Conservation (phyloP, 306 rosid species). For the Acmispon strigosus region DNA sequence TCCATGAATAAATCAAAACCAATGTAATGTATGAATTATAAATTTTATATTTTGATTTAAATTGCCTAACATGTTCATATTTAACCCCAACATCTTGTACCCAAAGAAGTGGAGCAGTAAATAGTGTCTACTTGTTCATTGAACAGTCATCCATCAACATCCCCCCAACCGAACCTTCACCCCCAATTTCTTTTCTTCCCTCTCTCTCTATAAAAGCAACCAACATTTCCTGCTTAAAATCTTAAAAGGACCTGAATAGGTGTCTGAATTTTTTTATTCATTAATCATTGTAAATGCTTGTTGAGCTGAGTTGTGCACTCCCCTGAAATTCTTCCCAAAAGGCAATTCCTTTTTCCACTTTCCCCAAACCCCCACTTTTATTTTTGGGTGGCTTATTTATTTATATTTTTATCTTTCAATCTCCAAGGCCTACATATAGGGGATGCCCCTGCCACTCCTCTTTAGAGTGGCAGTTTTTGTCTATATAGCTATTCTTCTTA, state of each 20-base stretch:
- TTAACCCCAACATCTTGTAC: conserved; percentile 21
- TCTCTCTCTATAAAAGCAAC: conserved; percentile 12
- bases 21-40: too few species aligned
- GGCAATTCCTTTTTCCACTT: conserved; percentile 16
- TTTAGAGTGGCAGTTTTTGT: conserved; percentile 55
- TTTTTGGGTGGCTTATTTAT: background rate
- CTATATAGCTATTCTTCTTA: conserved; percentile 19
- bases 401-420: background rate
- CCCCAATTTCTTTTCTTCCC: conserved; percentile 16
- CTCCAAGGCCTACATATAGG: conserved; percentile 38
- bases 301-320: conserved; percentile 20
- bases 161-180: conserved; percentile 32
- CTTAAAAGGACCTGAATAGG: background rate
- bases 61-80: conserved; percentile 11
- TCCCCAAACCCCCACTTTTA: background rate
- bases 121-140: conserved; percentile 28
- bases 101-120: conserved; percentile 19
- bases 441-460: conserved; percentile 56
- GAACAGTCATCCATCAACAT: conserved; percentile 37
- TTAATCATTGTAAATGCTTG: conserved; percentile 8
- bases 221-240: conserved; percentile 19
- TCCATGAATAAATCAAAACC: too few species aligned
- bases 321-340: conserved; percentile 25
- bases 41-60: background rate
- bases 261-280: background rate